Evolutionary conservation across 495 filamentous ascomycete genomes (phyloP), one percentile per base, ranked within the genome.

Genomic region (Talaromyces trachyspermus): DNA sequence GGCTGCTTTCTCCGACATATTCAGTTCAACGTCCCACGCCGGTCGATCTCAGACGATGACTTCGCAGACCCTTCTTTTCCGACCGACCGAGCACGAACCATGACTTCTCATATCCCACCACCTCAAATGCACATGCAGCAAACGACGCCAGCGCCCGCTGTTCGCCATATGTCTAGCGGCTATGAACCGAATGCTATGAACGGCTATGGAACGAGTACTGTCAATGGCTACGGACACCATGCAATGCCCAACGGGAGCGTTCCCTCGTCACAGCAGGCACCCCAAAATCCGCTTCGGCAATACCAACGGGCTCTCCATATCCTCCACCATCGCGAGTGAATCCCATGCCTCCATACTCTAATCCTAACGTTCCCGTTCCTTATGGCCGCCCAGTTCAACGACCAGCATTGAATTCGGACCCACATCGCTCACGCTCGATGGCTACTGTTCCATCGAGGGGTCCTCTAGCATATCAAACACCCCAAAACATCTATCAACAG

Each of bases 1-100:
- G n/a, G n/a, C 87, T 57, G 92, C 90, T 26, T 98, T 94, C 66
- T 87, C 86, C 46, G 88, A 89, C 68, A 99, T 99, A 55, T 99
- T 99, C 58, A 92, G 92, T 52, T 80, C 81, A 58, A 79, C 86
- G 41, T 88, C 86, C 39, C 88, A 86, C 29, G 86, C 86, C 37
- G 91, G 92, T 43, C 82, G 88, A 53, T 89, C 89, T 37, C 88
- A 89, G 49, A 89, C 86, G 4, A 89, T 89, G 85, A 86, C 77
- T 46, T 86, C 85, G 17, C 77, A 86, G 49, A 68, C 81, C 23
- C 61, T 68, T 51, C 76, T 47, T 71, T 77, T 45, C 55, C 66
- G 27, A 75, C 75, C 24, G 85, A 83, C 42, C 79, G 90, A 56
- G 84, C 89, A 25, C 84, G 94, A 48, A 95, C 89, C 18, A 95